Evolutionary conservation across 306 rosid genomes (phyloP), one percentile per base, ranked within the genome.

Genomic region (Arachis hypogaea): DNA sequence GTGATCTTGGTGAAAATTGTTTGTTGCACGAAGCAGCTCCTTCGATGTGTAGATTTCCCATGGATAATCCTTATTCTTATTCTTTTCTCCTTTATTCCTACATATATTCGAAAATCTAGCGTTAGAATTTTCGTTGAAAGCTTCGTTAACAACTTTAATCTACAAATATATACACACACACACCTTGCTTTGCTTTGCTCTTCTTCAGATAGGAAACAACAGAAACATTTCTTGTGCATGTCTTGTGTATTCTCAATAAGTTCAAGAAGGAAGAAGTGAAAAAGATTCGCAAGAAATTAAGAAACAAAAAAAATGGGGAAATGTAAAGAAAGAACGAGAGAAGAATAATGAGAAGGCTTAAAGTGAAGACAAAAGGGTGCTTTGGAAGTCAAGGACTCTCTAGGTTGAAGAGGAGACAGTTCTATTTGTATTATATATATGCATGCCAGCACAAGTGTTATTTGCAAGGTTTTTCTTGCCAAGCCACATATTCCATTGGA

Each of bases 1-100:
- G 84, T 86, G 86, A 7, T 91, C 90, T 69, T 88, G 82, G 74
- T 88, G 88, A 77, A 94, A 94, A 57, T 83, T 91, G 74, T 89
- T 88, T 68, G 98, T 94, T 63, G 96, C 93, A 7, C 89, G 92
- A 72, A 91, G 86, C 79, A 94, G 88, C 80, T 94, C 96, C 85
- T 89, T 89, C 76, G 91, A 87, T 12, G 83, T 79, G 88, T 89
- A 94, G 60, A 76, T 77, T 43, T 94, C 92, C 98, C 98, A 94
- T 29, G 94, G 92, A 74, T 89, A 94, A 63, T 86, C 97, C 54
- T 74, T 73, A 16, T 68, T 49, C 14, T n/a, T 87, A 9, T 78
- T 83, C n/a, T 88, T 69, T 4, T 75, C 63, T 5, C 63, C 68
- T 11, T 5, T 81, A 75, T 81, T 86, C 63, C 87, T 72, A 58